A percentile compares a stretch with the other conserved stretches of the same genome.
Conservation (phyloP, 768 basidiomycete species). For the Boletus reticulatus region DNA sequence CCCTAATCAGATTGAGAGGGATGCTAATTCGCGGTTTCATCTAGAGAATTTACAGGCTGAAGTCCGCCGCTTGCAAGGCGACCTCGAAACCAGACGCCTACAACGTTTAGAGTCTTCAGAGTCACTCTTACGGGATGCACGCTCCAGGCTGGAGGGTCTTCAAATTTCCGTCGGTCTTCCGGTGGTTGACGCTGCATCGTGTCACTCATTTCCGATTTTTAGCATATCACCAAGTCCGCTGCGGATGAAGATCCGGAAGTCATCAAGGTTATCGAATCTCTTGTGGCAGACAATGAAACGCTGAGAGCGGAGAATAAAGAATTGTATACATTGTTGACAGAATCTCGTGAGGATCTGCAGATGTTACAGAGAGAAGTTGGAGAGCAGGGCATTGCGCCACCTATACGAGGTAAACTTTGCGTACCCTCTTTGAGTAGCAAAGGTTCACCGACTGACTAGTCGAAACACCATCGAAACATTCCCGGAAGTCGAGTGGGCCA, state of each 20-base stretch:
- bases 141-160: conserved; percentile 57
- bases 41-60: conserved; percentile 71
- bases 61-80: conserved; percentile 59
- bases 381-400: conserved; percentile 56
- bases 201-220: conserved; percentile 17
- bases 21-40: conserved; percentile 3
- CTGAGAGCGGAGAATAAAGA: conserved; percentile 82
- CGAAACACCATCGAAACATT: conserved; percentile 36
- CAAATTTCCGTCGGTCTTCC: conserved; percentile 49
- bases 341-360: conserved; percentile 75
- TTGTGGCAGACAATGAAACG: conserved; percentile 82
- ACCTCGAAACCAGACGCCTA: conserved; percentile 57
- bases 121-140: conserved; percentile 63
- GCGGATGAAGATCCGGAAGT: conserved; percentile 55
- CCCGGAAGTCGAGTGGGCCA: conserved; percentile 43
- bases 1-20: background rate
- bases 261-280: conserved; percentile 70
- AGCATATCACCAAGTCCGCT: conserved; percentile 40
- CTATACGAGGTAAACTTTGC: conserved; percentile 40
- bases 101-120: conserved; percentile 67
- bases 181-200: background rate
- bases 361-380: conserved; percentile 71
- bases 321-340: conserved; percentile 67
- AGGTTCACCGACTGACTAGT: conserved; percentile 23
- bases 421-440: background rate